Base-by-base conservation (phyloP, 371 early-diverging fungal species). In the Batrachochytrium dendrobatidis region DNA sequence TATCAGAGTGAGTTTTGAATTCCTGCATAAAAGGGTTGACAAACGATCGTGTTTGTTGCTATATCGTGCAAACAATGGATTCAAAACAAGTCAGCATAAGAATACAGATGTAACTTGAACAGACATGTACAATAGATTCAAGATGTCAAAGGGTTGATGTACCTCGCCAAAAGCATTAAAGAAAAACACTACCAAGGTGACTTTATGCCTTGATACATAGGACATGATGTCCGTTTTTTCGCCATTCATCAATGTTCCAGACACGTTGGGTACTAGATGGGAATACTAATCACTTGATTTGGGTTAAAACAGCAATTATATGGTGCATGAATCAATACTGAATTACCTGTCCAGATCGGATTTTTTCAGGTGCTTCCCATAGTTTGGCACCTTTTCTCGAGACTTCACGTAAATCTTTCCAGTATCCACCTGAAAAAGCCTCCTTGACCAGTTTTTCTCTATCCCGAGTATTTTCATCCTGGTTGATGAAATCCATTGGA, bases 121-220 rank as follows among this genome's bases (percentile, higher is more conserved):
- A n/a, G n/a, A n/a, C n/a, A n/a, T n/a, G n/a, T n/a, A n/a, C n/a
- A 20, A 63, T 20, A 45, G 18, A 46, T 69, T 33, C 32, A 7
- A 10, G 49, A 0, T 22, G 44, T n/a, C 15, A 39, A 12, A 22
- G 20, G 28, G 0, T 20, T 53, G 66, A 77, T 82, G 44, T 66
- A 78, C 84, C 72, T 88, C 89, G 10, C 88, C 91, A 62, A 82
- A 85, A 34, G 80, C 80, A 12, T 84, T 83, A 62, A 85, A 86
- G 18, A 79, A 76, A 63, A 88, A 83, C 1, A 81, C 72, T 62
- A 91, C 82, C 18, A 91, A 65, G 15, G 85, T 74, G 20, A 76
- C 65, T 45, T 65, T 74, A 46, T 82, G 75, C 18, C 72, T 75
- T n/a, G 62, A 55, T 22, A 86, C 56, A 24, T 83, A 48, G 25